Evolutionary conservation across 1,284 basidiomycete species (phyloP).

Genomic region (Neonothopanus nambi): DNA sequence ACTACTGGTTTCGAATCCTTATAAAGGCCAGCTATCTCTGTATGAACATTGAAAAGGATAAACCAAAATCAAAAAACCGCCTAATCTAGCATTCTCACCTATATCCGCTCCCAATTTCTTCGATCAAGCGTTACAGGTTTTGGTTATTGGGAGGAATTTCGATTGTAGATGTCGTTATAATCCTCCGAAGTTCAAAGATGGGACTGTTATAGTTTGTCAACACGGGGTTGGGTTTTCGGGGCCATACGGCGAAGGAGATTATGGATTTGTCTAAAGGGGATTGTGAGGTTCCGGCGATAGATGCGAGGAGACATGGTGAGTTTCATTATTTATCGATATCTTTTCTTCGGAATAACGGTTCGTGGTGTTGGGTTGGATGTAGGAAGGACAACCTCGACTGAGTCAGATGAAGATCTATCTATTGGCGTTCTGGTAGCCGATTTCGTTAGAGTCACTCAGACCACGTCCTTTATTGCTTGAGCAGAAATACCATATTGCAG

Average conservation of each 20-base stretch:
- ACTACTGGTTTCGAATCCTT: conserved; percentile 4
- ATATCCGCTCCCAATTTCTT: conserved; percentile 79
- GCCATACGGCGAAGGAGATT: conserved; percentile 84
- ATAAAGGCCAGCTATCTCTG: conserved; percentile 34
- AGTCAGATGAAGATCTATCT: conserved; percentile 65
- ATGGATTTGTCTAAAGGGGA: conserved; percentile 62
- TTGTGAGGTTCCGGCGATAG: conserved; percentile 81
- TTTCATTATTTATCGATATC: no score
- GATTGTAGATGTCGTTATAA: conserved; percentile 82
- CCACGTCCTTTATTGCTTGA: conserved; percentile 68
- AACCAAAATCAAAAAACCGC: conserved; percentile 32
- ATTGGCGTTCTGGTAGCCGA: conserved; percentile 73
- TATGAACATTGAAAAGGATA: no score
- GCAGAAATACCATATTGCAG: conserved; percentile 70
- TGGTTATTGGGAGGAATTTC: conserved; percentile 59
- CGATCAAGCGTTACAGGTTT: conserved; percentile 72
- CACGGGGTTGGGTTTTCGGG: conserved; percentile 94
- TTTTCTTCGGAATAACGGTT: neutral
- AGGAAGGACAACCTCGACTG: conserved; percentile 62
- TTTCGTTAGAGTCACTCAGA: conserved; percentile 66
- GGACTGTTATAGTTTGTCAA: conserved; percentile 86
- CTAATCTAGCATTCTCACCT: conserved; percentile 67
- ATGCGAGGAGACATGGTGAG: conserved; percentile 89
- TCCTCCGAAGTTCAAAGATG: conserved; percentile 46
- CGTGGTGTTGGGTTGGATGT: neutral